Evolutionary conservation across 805 yeast species (phyloP).

Genomic region (Hanseniaspora hatyaiensis): DNA sequence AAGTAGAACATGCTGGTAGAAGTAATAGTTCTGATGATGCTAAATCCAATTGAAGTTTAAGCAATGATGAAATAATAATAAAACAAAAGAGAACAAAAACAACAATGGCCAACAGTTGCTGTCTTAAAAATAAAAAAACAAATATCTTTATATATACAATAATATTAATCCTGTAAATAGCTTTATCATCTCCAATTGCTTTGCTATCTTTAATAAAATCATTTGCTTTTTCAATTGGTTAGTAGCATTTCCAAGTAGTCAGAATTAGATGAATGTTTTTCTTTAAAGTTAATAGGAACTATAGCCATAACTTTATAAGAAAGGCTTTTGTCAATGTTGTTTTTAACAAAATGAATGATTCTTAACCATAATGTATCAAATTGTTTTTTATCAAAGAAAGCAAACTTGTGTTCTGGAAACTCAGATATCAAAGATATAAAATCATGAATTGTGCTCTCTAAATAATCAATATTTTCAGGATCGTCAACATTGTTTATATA

Average conservation of each 20-base stretch:
- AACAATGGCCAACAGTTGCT: no score
- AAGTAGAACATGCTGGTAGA: no score
- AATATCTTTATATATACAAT: no score
- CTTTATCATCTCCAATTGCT: no score
- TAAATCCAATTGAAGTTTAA: no score
- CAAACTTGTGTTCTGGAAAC: slow-evolving; percentile 4
- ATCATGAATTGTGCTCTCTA: slow-evolving; percentile 11
- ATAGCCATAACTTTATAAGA: background rate
- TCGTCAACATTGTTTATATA: slow-evolving; percentile 2
- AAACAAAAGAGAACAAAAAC: no score
- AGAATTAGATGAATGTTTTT: background rate
- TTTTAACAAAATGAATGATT: slow-evolving; percentile 5
- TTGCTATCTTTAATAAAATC: no score
- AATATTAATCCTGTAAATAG: no score
- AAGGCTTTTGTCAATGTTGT: background rate
- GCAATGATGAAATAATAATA: no score
- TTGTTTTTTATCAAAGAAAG: background rate
- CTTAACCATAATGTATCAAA: slow-evolving; percentile 12
- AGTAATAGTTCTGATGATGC: no score
- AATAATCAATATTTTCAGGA: slow-evolving; percentile 2
- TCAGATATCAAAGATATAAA: slow-evolving; percentile 8
- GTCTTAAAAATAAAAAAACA: no score
- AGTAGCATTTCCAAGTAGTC: background rate
- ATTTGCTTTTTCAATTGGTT: no score
- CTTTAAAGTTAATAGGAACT: background rate